Evolutionary conservation across 345 rosid species (phyloP).

Genomic region (Lepidium sativum): DNA sequence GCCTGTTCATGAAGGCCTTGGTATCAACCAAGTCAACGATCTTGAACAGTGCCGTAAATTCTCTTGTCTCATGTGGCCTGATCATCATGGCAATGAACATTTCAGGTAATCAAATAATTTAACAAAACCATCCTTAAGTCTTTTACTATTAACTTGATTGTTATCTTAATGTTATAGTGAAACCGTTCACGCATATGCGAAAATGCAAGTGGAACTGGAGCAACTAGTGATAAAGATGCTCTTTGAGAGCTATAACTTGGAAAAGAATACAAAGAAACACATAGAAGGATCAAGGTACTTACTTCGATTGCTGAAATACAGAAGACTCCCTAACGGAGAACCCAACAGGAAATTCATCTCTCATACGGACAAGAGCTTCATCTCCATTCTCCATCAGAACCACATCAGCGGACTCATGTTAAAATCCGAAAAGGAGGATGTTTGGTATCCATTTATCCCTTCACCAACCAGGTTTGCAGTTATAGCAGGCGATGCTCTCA

Average conservation of each 20-base stretch:
- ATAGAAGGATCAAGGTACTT: constrained; percentile 39
- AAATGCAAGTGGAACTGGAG: constrained; percentile 33
- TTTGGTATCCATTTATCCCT: constrained; percentile 45
- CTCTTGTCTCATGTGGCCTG: constrained; percentile 45
- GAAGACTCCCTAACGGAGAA: constrained; percentile 31
- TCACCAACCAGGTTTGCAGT: constrained; percentile 42
- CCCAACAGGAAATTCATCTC: constrained; percentile 38
- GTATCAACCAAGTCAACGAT: constrained; percentile 33
- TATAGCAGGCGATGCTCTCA: constrained; percentile 53
- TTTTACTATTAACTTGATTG: not conserved
- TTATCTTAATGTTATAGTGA: constrained; percentile 22
- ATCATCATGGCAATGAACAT: constrained; percentile 30
- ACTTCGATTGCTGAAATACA: constrained; percentile 45
- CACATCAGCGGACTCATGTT: constrained; percentile 46
- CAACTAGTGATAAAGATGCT: constrained; percentile 44
- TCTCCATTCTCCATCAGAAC: constrained; percentile 56
- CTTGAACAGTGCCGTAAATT: constrained; percentile 27
- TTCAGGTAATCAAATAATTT: constrained; percentile 27
- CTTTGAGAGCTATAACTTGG: constrained; percentile 49
- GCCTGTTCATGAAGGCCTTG: constrained; percentile 44
- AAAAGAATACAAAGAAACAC: constrained; percentile 27
- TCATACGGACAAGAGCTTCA: constrained; percentile 60
- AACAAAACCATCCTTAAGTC: not conserved
- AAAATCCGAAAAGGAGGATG: constrained; percentile 35
- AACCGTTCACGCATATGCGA: constrained; percentile 31